Percentiles rank a stretch among this genome's conserved stretches.
These are phyloP conservation scores for Phaeotremella skinneri DNA, from an alignment of 768 basidiomycete species.

Conservation along the genomic window DNA sequence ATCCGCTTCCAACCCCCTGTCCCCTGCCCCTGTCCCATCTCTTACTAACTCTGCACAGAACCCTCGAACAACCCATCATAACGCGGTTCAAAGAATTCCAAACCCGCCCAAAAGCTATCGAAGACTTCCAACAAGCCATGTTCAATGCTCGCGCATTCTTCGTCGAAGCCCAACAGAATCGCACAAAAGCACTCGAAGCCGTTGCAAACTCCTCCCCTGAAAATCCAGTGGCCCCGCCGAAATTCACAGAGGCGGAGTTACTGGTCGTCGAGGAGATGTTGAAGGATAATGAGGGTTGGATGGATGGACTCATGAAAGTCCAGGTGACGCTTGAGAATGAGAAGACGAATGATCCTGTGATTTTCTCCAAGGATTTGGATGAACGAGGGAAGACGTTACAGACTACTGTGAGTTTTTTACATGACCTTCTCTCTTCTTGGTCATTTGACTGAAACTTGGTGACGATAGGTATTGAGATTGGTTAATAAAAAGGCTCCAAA, in stretches of 20 bases:
- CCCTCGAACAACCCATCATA: constrained; percentile 74
- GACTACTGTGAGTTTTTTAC: constrained; percentile 55
- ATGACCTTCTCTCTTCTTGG: neutral
- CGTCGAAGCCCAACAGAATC: constrained; percentile 69
- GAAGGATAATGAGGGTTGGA: constrained; percentile 78
- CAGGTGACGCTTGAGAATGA: constrained; percentile 71
- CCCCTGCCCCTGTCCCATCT: neutral
- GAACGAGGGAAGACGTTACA: constrained; percentile 76
- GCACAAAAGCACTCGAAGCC: constrained; percentile 63
- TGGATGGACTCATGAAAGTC: constrained; percentile 73
- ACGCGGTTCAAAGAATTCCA: constrained; percentile 86
- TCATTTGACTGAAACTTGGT: neutral
- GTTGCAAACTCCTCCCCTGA: constrained; percentile 28
- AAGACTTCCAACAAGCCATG: constrained; percentile 78
- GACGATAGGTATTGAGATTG: constrained; percentile 33
- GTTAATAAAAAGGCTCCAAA: constrained; percentile 37
- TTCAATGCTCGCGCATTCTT: constrained; percentile 65
- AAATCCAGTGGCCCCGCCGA: constrained; percentile 60
- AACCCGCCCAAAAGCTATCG: constrained; percentile 76
- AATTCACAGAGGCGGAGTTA: constrained; percentile 85
- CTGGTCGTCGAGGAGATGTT: constrained; percentile 72
- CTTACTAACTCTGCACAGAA: too few species aligned
- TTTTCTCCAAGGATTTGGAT: constrained; percentile 81
- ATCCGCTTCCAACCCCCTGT: neutral
- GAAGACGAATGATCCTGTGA: constrained; percentile 69